A percentile compares a stretch with the other conserved stretches of the same genome.
Evolutionary conservation across 345 rosid species (phyloP).

Genomic region (Eucalyptus cladocalyx): DNA sequence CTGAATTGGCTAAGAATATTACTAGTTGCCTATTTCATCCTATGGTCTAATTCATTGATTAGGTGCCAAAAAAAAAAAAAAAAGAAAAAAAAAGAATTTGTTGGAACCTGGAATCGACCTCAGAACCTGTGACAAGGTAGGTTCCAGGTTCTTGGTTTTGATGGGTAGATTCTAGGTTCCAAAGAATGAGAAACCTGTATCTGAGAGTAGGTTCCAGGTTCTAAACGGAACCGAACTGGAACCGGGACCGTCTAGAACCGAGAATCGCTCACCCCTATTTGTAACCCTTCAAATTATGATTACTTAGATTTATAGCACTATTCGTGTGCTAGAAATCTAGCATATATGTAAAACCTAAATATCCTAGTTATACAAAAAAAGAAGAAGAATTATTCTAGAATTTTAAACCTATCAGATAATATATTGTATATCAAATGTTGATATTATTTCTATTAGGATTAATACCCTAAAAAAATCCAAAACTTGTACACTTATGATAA

Average conservation of each 20-base stretch:
- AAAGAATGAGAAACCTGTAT: too few species aligned
- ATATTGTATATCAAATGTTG: neutral
- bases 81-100: too few species aligned
- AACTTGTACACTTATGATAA: accelerated
- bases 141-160: too few species aligned
- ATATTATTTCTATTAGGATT: neutral
- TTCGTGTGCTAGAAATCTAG: neutral
- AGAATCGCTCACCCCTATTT: neutral
- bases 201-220: accelerated
- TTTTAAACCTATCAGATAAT: neutral
- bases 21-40: too few species aligned
- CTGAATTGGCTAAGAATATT: too few species aligned
- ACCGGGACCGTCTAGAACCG: accelerated
- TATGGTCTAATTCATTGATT: too few species aligned
- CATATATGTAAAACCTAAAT: neutral
- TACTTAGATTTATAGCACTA: neutral
- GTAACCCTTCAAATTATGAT: neutral
- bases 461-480: too few species aligned
- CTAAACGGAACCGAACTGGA: accelerated
- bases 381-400: neutral
- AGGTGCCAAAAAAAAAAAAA: too few species aligned
- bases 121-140: accelerated
- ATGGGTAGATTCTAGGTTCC: accelerated
- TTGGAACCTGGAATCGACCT: accelerated
- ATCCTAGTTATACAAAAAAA: neutral